Evolutionary conservation across 192 early-diverging fungal species (phyloP), one percentile per base, ranked within the genome.

Genomic region (Lobosporangium transversale): DNA sequence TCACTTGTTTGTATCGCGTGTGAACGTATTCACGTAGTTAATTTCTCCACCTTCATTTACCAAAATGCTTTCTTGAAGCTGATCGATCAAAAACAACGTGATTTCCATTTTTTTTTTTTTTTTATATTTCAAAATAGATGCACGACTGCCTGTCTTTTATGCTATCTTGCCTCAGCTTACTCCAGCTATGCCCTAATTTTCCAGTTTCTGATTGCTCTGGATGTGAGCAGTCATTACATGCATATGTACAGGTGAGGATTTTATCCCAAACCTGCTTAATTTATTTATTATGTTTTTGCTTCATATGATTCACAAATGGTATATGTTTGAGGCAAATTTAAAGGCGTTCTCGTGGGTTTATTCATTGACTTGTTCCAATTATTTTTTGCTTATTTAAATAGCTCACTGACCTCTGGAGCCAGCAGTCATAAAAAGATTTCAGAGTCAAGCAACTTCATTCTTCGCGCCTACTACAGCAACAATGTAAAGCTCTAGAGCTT

Each of bases 161-260:
- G 93, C 62, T 95, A 90, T 70, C 87, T 99, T 43, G 84, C 95
- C 20, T 68, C 84, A 31, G 59, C 79, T 9, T 93, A 94, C 67
- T 84, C 92, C 0, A 24, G 24, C 1, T 88, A 90, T 58, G 85
- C 93, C 24, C 68, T 97, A n/a, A 23, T 93, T 9, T 97, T 97
- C 71, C 95, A 97, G 84, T 78, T 94, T 45, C 84, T 99, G 45
- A 94, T 96, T 58, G 88, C 94, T 2, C 87, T 99, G 49, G 98
- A 99, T 67, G 88, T 99, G 33, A 93, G 91, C 64, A 94, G 92
- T 65, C 98, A 99, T 78, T 99, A 99, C 70, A 93, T 98, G 89
- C 98, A 99, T 50, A 99, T 99, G 96, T 96, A 97, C 81, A 87
- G 91, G 90, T 91, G 82, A 76, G 70, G n/a, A n/a, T n/a, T n/a